Conservation (phyloP, 23 red algal species). For the Gracilaria domingensis region DNA sequence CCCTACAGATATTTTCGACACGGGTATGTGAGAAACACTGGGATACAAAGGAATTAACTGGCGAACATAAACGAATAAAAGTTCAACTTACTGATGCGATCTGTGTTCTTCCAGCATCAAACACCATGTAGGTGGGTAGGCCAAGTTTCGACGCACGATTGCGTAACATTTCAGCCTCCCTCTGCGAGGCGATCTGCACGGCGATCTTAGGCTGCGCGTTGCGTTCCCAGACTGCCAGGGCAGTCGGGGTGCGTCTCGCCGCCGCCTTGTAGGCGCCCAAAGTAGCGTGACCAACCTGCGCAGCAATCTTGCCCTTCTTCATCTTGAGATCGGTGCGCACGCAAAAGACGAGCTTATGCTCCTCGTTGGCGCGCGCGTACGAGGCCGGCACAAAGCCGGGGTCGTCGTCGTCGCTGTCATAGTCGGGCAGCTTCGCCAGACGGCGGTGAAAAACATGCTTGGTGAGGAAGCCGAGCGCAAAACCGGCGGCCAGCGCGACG, state of each 20-base stretch:
- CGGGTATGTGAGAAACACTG: background rate
- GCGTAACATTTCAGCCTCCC: constrained; percentile 60
- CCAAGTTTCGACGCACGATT: constrained; percentile 21
- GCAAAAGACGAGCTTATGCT: constrained; percentile 81
- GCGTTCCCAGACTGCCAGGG: constrained; percentile 65
- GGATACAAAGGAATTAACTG: background rate
- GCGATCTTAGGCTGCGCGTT: constrained; percentile 95
- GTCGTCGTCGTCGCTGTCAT: constrained; percentile 16
- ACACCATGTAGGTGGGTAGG: constrained; percentile 74
- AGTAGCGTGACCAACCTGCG: constrained; percentile 93
- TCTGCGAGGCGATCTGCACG: constrained; percentile 54
- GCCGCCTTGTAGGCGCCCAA: constrained; percentile 81
- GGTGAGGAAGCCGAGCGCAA: constrained; percentile 2
- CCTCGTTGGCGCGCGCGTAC: constrained; percentile 3
- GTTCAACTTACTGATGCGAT: constrained; percentile 93
- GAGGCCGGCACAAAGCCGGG: background rate
- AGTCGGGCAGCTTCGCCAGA: background rate
- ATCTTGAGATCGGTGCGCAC: constrained; percentile 95
- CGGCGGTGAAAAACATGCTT: background rate
- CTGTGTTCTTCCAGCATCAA: constrained; percentile 92
- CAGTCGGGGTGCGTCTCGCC: background rate
- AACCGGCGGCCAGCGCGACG: background rate
- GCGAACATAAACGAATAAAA: background rate
- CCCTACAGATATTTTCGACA: constrained; percentile 42
- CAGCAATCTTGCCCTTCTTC: constrained; percentile 90